Conservation (phyloP, 2,329 filamentous ascomycete genomes). For the Amphichorda felina region DNA sequence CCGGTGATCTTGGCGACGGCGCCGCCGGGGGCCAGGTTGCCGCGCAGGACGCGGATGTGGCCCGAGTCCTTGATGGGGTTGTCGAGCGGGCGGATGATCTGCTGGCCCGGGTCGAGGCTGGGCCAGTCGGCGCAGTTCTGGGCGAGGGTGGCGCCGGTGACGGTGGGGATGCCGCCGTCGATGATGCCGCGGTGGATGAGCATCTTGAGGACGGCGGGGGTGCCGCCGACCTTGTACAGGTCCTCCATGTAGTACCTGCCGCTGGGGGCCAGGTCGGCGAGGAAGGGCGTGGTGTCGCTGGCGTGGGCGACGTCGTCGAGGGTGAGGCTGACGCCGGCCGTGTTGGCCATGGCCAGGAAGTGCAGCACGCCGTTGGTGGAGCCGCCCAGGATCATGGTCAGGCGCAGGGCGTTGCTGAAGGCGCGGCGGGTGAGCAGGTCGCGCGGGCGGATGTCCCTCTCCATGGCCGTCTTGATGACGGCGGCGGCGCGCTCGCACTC, state of each 20-base stretch:
- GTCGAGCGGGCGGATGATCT: conserved; percentile 73
- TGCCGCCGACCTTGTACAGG: conserved; percentile 74
- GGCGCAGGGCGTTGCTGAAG: conserved; percentile 80
- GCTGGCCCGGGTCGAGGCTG: conserved; percentile 64
- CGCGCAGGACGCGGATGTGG: conserved; percentile 78
- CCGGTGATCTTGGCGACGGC: conserved; percentile 95
- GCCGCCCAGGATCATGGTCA: conserved; percentile 87
- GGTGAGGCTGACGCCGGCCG: conserved; percentile 64
- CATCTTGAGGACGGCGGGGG: conserved; percentile 75
- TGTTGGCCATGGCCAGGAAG: conserved; percentile 81
- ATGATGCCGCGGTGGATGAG: conserved; percentile 66
- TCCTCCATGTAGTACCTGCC: conserved; percentile 84
- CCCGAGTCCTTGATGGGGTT: conserved; percentile 69
- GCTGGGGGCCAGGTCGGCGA: conserved; percentile 74
- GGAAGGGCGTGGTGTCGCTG: conserved; percentile 71
- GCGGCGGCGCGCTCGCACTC: conserved; percentile 76
- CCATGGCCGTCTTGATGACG: conserved; percentile 69
- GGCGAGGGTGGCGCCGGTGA: conserved; percentile 74
- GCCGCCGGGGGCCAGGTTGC: conserved; percentile 79
- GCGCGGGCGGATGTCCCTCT: conserved; percentile 68
- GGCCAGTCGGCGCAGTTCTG: conserved; percentile 73
- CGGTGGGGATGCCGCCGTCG: conserved; percentile 66
- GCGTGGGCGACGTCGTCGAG: conserved; percentile 76
- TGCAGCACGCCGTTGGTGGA: conserved; percentile 85
- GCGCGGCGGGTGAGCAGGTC: conserved; percentile 69